A percentile compares a stretch with the other conserved stretches of the same genome.
Evolutionary conservation across 2,329 filamentous ascomycete genomes (phyloP).

Genomic region (Penicillium sp.): DNA sequence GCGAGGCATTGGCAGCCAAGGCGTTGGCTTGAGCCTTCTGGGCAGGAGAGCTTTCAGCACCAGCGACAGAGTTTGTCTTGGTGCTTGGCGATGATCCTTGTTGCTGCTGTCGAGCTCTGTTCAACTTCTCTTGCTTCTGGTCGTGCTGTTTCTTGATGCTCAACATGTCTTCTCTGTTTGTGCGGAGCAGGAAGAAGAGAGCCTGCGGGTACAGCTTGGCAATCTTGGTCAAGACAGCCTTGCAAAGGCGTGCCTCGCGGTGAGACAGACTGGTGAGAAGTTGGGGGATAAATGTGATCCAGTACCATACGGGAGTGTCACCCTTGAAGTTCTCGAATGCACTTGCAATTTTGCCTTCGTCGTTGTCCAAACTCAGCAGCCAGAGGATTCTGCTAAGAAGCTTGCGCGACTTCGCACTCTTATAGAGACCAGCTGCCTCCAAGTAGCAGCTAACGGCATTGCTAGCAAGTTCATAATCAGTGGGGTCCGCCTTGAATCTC

Average conservation of each 20-base stretch:
- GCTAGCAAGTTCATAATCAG: conserved; percentile 77
- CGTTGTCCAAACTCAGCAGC: conserved; percentile 90
- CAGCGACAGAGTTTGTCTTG: conserved; percentile 42
- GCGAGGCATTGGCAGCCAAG: conserved; percentile 27
- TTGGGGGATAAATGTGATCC: conserved; percentile 99
- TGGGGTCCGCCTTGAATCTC: conserved; percentile 88
- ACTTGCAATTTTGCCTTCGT: conserved; percentile 76
- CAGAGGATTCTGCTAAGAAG: conserved; percentile 90
- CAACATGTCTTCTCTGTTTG: conserved; percentile 90
- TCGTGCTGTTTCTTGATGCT: conserved; percentile 87
- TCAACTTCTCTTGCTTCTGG: conserved; percentile 59
- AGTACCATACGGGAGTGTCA: conserved; percentile 97
- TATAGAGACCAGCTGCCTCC: conserved; percentile 93
- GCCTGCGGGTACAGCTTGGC: conserved; percentile 95
- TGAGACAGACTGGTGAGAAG: conserved; percentile 87
- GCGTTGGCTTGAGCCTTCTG: conserved; percentile 51
- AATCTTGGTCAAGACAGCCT: conserved; percentile 85
- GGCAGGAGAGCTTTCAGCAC: conserved; percentile 44
- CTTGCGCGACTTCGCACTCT: conserved; percentile 94
- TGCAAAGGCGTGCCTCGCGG: conserved; percentile 84
- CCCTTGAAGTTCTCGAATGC: conserved; percentile 97
- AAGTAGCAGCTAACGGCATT: conserved; percentile 95
- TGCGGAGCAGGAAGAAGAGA: conserved; percentile 92
- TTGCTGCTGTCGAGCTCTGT: conserved; percentile 64
- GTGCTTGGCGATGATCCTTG: conserved; percentile 37